Evolutionary conservation across 306 rosid genomes (phyloP), one percentile per base, ranked within the genome.

Genomic region (Ziziphus jujuba): DNA sequence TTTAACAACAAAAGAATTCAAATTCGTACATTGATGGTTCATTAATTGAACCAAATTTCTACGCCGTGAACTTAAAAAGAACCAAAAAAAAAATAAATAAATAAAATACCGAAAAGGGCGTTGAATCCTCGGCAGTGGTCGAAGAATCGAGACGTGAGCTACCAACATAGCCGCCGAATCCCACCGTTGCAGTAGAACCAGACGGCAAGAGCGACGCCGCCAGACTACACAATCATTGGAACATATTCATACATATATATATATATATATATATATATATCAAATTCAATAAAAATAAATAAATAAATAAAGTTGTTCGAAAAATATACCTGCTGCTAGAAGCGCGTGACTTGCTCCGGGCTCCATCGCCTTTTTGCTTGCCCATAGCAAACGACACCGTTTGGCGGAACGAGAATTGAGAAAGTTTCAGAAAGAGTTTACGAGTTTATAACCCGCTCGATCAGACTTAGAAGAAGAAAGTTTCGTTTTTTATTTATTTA

Each of bases 91-190:
- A 16, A 65, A 75, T 52, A 5, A 0, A 23, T 17, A 52, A 65
- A 52, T 5, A 10, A 9, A 21, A 61, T 81, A 92, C 98, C 56
- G 71, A 35, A 69, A 78, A 78, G 15, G 91, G 64, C 12, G 61
- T 66, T 11, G 93, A 67, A 5, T 90, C 96, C 0, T 92, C 97
- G 25, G 81, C 77, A 12, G 93, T 69, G 49, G 73, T 34, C 40
- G 96, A 56, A 79, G 82, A 76, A 76, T 87, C 97, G 48, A 92
- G 75, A 55, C 98, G 89, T 4, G 96, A 86, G 48, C 90, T 85
- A 2, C 98, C 98, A 20, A 92, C 86, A 67, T 82, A 92, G 51
- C 98, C 98, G 21, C 96, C 98, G 71, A 92, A 92, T 65, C 98
- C 97, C 5, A 74, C 82, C 58, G 90, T 20, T 45, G 87, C 84